Conservation (phyloP, 257 asterid genomes). For the Solanum pimpinellifolium region DNA sequence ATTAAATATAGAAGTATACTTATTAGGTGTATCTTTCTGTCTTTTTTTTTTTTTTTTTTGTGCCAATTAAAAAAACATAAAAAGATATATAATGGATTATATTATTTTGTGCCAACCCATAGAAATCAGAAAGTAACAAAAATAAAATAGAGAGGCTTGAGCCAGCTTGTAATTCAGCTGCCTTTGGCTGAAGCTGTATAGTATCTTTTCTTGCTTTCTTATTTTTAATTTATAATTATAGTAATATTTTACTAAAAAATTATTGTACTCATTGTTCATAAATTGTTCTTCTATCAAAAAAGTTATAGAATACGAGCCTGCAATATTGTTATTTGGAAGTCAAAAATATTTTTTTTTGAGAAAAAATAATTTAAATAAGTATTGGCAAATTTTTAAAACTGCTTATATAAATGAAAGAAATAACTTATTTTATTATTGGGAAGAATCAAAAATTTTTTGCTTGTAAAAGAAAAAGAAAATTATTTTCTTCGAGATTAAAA, state of each 20-base stretch:
- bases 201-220: neutral
- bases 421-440: too few relatives aligned
- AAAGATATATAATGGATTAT: neutral
- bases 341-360: too few relatives aligned
- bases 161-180: conserved; percentile 10
- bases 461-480: too few relatives aligned
- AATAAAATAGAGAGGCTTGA: neutral
- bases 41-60: neutral
- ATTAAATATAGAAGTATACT: conserved; percentile 3
- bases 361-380: too few relatives aligned
- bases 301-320: neutral
- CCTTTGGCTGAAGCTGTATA: neutral
- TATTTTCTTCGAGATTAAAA: too few relatives aligned
- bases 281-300: neutral
- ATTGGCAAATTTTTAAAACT: too few relatives aligned
- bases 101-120: conserved; percentile 6
- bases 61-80: neutral
- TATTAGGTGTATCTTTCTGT: conserved; percentile 22
- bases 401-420: too few relatives aligned
- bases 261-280: neutral
- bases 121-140: neutral
- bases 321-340: too few relatives aligned
- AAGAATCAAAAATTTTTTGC: too few relatives aligned
- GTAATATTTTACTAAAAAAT: too few relatives aligned
- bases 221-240: neutral